Conservation (phyloP, 2,329 filamentous ascomycete species). For the Beauveria asiatica region DNA sequence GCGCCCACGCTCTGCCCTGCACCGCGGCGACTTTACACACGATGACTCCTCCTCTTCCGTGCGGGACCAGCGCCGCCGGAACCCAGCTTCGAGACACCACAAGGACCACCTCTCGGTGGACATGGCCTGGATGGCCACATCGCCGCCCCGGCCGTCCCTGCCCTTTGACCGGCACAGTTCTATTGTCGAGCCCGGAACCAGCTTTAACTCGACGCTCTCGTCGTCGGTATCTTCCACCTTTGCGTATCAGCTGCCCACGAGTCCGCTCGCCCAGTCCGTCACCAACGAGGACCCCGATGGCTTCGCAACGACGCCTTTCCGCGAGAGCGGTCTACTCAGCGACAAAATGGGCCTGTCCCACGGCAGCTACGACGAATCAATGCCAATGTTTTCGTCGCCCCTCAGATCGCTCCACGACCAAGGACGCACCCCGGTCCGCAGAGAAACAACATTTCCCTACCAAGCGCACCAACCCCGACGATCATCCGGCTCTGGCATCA, state of each 20-base stretch:
- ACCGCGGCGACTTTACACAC: slow-evolving; percentile 57
- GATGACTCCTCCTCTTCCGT: slow-evolving; percentile 16
- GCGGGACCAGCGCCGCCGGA: slow-evolving; percentile 13
- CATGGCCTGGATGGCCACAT: slow-evolving; percentile 44
- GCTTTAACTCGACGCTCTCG: slow-evolving; percentile 43
- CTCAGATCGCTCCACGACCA: slow-evolving; percentile 17
- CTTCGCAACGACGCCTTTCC: slow-evolving; percentile 45
- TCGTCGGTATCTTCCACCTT: slow-evolving; percentile 74
- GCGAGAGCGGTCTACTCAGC: slow-evolving; percentile 40
- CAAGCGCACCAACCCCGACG: slow-evolving; percentile 73
- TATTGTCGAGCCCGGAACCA: slow-evolving; percentile 25
- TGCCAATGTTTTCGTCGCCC: slow-evolving; percentile 32
- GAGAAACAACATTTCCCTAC: slow-evolving; percentile 56
- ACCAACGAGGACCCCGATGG: slow-evolving; percentile 64
- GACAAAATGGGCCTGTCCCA: slow-evolving; percentile 34
- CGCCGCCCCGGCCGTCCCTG: slow-evolving; percentile 44
- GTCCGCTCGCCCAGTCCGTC: slow-evolving; percentile 80
- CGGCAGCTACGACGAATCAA: slow-evolving; percentile 58
- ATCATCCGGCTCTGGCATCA: slow-evolving; percentile 57
- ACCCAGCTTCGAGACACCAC: slow-evolving; percentile 14
- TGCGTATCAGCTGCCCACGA: slow-evolving; percentile 79
- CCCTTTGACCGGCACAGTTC: slow-evolving; percentile 30
- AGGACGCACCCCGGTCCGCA: slow-evolving; percentile 33
- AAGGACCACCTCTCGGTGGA: slow-evolving; percentile 15
- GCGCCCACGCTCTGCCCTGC: slow-evolving; percentile 69